Percentiles rank a stretch among this genome's conserved stretches.
Evolutionary conservation across 257 asterid species (phyloP).

Genomic region (Craterostigma plantagineum): DNA sequence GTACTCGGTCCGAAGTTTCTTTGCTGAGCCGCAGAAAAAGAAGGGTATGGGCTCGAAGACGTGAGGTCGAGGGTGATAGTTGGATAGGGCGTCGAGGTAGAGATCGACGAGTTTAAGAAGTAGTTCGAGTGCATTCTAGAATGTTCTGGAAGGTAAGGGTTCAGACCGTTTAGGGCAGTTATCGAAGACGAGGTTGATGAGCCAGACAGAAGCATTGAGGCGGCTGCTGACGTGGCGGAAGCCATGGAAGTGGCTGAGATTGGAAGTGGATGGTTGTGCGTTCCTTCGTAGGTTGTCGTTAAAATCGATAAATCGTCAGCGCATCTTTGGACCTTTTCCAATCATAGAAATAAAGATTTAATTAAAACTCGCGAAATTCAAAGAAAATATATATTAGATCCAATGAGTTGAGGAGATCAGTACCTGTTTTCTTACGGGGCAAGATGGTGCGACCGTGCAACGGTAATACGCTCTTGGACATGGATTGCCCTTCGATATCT

Average conservation of each 20-base stretch:
- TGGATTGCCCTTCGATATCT: slow-evolving; percentile 86
- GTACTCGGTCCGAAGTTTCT: slow-evolving; percentile 11
- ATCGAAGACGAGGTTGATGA: slow-evolving; percentile 34
- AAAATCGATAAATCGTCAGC: slow-evolving; percentile 70
- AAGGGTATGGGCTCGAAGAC: slow-evolving; percentile 15
- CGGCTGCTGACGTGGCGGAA: slow-evolving; percentile 91
- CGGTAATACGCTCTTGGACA: slow-evolving; percentile 98
- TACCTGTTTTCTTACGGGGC: slow-evolving; percentile 91
- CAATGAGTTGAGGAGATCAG: neutral
- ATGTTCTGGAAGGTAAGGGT: slow-evolving; percentile 40
- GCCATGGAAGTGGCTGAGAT: slow-evolving; percentile 85
- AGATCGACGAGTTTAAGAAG: slow-evolving; percentile 55
- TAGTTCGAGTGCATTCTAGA: slow-evolving; percentile 47
- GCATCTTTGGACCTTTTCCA: slow-evolving; percentile 62
- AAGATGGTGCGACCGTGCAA: slow-evolving; percentile 75
- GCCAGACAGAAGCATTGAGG: slow-evolving; percentile 64
- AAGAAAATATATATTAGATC: neutral
- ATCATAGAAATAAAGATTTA: neutral
- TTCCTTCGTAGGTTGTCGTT: slow-evolving; percentile 83
- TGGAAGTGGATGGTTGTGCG: slow-evolving; percentile 83
- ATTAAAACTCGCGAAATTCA: neutral
- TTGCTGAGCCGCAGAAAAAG: slow-evolving; percentile 22
- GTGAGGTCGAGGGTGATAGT: slow-evolving; percentile 86
- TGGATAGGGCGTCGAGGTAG: slow-evolving; percentile 41
- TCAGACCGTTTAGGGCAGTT: slow-evolving; percentile 30